Evolutionary conservation across 148 eudicot genomes (phyloP), one percentile per base, ranked within the genome.

Genomic region (Rhododendron ovatum): DNA sequence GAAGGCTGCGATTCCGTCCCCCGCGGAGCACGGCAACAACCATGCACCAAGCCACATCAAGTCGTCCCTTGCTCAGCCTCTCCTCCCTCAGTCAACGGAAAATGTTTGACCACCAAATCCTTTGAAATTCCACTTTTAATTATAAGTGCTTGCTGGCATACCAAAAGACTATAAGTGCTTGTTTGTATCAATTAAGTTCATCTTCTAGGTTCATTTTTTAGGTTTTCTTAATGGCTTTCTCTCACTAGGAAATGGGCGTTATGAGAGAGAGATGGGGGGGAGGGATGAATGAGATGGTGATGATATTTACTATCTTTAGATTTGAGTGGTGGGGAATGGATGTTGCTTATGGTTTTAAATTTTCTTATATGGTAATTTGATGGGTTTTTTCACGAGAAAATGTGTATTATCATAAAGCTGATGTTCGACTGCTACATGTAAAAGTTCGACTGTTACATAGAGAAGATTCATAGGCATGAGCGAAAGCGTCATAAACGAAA

Each of bases 61-160:
- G 91, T 80, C 93, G 14, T 89, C 93, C 84, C 89, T 95, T 87
- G 91, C 95, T 84, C 99, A 96, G 86, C 99, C 99, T 39, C 94
- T 96, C 7, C 96, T 95, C 43, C 85, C 93, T 47, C 91, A 92
- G 82, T 93, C 96, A 82, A 90, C 96, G 55, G 98, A 94, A 87
- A 90, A 84, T 82, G 98, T 88, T 87, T 96, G 92, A 90, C 65
- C 22, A 57, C 50, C 69, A 71, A 80, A 75, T 75, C 79, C 79
- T 74, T 69, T 33, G 14, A 13, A 28, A 26, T 74, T 12, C 47
- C 3, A 59, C 43, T 50, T 48, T 77, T 78, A 82, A 82, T 86
- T 50, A 53, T 48, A 71, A 69, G 39, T 63, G 28, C 69, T 67
- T 85, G 59, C 10, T 75, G 84, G 53, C 30, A 80, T 28, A 39